Base-by-base conservation (phyloP, 2,329 filamentous ascomycete species). In the Ustulina deusta region DNA sequence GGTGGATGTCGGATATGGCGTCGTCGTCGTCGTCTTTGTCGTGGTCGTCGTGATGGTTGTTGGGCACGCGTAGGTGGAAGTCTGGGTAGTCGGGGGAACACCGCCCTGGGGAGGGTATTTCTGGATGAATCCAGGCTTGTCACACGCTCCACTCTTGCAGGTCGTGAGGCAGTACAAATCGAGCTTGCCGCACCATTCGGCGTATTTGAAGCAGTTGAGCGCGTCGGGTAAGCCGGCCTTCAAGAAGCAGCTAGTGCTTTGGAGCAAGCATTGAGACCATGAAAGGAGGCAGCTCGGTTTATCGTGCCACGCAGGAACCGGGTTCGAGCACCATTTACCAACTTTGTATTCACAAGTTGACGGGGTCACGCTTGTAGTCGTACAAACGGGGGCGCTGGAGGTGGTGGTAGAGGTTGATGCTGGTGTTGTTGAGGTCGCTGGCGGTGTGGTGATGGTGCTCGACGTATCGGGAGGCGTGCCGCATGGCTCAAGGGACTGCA, bases 291-390 rank as follows among this genome's bases (percentile, higher is more conserved):
- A 88, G 52, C 77, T 75, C 48, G 74, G 68, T 63, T 78, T 69
- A 73, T 86, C 79, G 46, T 76, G 74, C 78, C 82, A 88, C 71
- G 82, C 78, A 27, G 85, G 85, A 13, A 88, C 75, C 15, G 84
- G 80, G 52, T 79, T 65, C 15, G 72, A 74, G 62, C 72, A 74
- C 69, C 86, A 88, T 68, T 81, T 82, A 55, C 86, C 86, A 70
- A 83, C 84, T 70, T 83, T 79, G 77, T 86, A 88, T 74, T 88
- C 86, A 76, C 86, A 88, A 34, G 77, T 79, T 55, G 83, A 77
- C 10, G 84, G 82, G 27, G 81, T 75, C 11, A 81, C 79, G 27
- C 79, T 75, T 27, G 83, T 86, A 55, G 81, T 78, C 10, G 82
- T 85, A 77, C 86, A 88, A 60, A 84, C 75, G n/a, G 81, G 74